These are phyloP conservation scores for Blastocystis sp. DNA, from an alignment of 352 stramenopile species.

Conservation along the genomic window DNA sequence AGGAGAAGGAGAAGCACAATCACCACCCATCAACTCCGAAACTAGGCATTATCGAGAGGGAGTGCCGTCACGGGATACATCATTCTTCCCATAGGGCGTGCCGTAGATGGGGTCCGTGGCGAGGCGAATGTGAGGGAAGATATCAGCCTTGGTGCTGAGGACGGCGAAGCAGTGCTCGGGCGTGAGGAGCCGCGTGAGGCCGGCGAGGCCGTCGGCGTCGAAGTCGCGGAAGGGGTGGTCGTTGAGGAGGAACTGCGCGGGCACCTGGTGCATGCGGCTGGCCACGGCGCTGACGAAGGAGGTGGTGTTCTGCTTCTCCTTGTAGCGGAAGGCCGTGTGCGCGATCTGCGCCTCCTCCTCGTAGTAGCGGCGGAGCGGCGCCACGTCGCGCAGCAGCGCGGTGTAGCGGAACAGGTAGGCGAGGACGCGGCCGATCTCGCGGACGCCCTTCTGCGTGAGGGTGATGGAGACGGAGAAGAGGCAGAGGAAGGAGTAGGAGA, in stretches of 20 bases:
- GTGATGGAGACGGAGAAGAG: constrained; percentile 35
- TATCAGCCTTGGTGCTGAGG: background rate
- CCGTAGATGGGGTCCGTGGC: constrained; percentile 19
- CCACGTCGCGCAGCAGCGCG: background rate
- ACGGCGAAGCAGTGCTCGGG: constrained; percentile 1
- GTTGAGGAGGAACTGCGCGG: constrained; percentile 46
- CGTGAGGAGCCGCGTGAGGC: background rate
- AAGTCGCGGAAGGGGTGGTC: constrained; percentile 22
- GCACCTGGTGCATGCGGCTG: background rate
- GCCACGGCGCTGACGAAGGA: constrained; percentile 14
- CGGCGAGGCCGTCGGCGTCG: background rate
- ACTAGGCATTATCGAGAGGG: background rate
- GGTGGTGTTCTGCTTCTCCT: constrained; percentile 17
- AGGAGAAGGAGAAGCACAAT: background rate
- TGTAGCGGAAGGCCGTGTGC: constrained; percentile 34
- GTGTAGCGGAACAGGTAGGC: constrained; percentile 14
- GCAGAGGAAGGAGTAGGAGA: background rate
- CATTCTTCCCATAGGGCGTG: background rate
- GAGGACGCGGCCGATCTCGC: background rate
- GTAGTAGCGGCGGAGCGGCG: constrained; percentile 4
- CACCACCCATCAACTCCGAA: background rate
- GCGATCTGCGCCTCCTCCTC: constrained; percentile 3
- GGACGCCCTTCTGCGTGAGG: constrained; percentile 18
- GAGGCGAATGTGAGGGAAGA: background rate
- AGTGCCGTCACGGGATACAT: background rate